Conservation (phyloP, 2,329 filamentous ascomycete species). For the Aspergillus udagawae region DNA sequence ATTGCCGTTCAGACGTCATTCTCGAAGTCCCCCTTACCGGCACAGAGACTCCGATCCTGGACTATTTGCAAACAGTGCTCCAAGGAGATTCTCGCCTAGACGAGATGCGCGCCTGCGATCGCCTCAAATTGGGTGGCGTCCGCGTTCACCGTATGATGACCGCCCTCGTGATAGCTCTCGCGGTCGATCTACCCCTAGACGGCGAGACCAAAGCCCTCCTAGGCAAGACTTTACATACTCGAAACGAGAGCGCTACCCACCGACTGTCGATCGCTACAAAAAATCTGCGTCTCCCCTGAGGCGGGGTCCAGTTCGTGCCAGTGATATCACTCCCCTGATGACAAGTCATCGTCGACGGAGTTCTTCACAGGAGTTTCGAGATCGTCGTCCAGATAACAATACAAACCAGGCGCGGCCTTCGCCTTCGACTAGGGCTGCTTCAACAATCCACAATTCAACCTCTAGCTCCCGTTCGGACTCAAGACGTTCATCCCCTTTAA, state of each 20-base stretch:
- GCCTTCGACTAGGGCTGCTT: constrained; percentile 43
- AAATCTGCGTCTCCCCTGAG: constrained; percentile 45
- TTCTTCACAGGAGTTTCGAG: constrained; percentile 49
- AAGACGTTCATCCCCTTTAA: constrained; percentile 57
- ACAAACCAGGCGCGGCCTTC: constrained; percentile 50
- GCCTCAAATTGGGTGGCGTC: constrained; percentile 35
- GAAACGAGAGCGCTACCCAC: constrained; percentile 32
- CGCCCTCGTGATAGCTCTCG: constrained; percentile 29
- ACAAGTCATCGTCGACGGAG: constrained; percentile 50
- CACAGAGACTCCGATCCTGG: constrained; percentile 31
- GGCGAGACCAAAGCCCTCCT: constrained; percentile 35
- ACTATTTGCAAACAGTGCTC: constrained; percentile 31
- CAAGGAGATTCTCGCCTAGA: constrained; percentile 39
- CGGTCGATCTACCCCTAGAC: constrained; percentile 30
- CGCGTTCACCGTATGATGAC: constrained; percentile 36
- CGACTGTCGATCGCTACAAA: constrained; percentile 24
- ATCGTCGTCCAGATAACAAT: constrained; percentile 46
- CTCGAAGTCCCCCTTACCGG: constrained; percentile 38
- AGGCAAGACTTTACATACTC: constrained; percentile 28
- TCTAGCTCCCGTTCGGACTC: constrained; percentile 55
- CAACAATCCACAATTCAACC: constrained; percentile 49
- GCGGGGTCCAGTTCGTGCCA: constrained; percentile 25
- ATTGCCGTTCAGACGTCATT: constrained; percentile 36
- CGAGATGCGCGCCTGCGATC: constrained; percentile 38
- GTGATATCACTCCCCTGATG: constrained; percentile 31